Evolutionary conservation across 371 early-diverging fungal species (phyloP).

Genomic region (Thermomucor indicae-seudaticae): DNA sequence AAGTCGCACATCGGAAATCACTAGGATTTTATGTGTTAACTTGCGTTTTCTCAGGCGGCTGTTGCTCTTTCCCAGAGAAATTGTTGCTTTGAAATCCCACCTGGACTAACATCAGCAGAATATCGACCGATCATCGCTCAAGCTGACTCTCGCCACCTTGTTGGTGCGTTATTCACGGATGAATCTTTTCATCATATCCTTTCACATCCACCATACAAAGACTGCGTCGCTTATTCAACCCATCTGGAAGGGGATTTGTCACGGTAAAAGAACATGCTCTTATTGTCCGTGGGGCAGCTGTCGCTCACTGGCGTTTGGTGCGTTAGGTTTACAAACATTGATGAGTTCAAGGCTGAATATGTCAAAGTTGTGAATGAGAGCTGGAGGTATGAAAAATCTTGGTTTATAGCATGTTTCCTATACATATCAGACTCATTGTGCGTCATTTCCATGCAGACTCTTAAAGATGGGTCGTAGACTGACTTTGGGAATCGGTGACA

Average conservation of each 20-base stretch:
- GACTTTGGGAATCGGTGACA: constrained; percentile 91
- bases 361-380: constrained; percentile 66
- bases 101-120: constrained; percentile 65
- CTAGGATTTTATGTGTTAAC: background rate
- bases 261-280: constrained; percentile 19
- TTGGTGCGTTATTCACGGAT: constrained; percentile 56
- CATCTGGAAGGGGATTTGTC: constrained; percentile 83
- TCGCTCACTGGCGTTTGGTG: background rate
- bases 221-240: constrained; percentile 77
- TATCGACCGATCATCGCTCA: constrained; percentile 81
- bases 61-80: constrained; percentile 81
- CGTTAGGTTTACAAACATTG: constrained; percentile 68
- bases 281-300: background rate
- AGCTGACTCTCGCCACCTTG: constrained; percentile 66
- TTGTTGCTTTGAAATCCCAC: constrained; percentile 78
- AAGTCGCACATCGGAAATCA: constrained; percentile 10
- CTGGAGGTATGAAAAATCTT: constrained; percentile 47
- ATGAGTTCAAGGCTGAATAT: constrained; percentile 80
- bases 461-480: constrained; percentile 69
- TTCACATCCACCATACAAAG: constrained; percentile 93
- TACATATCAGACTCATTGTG: background rate
- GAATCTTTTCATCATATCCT: constrained; percentile 81
- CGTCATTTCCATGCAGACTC: constrained; percentile 36
- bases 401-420: background rate
- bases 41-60: constrained; percentile 52